Evolutionary conservation across 2,329 filamentous ascomycete species (phyloP), one percentile per base, ranked within the genome.

Genomic region (Macrophomina tecta): DNA sequence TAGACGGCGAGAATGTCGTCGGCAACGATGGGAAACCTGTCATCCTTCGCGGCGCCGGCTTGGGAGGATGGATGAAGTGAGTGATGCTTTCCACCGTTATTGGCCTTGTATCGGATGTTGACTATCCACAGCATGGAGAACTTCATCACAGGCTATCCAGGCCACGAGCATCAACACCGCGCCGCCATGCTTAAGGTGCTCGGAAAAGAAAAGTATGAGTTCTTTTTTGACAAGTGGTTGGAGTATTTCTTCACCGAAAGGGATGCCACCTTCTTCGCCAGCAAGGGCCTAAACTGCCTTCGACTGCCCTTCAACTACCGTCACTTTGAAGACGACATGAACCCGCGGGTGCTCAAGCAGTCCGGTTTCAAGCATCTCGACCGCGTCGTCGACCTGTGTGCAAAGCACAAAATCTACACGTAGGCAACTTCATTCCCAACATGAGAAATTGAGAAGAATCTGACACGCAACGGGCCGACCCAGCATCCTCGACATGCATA

Each of bases 101-200:
- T 12, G 7, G 18, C 7, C 23, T 38, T 18, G 45, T 52, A n/a
- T 23, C 28, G 36, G 58, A 63, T 9, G 16, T 12, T 11, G 23
- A 16, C n/a, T 18, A 3, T n/a, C 9, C 30, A 32, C 32, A 80
- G 77, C 66, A 86, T 86, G 84, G 85, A 87, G 74, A 88, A 88
- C 73, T 89, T 89, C 79, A 88, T 89, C 69, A 87, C 84, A 1
- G 87, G 87, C n/a, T 89, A 84, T 67, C 80, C 86, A 11, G 87
- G 85, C 18, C 84, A 87, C 61, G 87, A 89, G 72, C 80, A 80
- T 28, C 81, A 88, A 68, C 84, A 87, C 68, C 83, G 86, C 8
- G 81, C 81, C 2, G 82, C 85, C 1, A 82, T 89, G 76, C 77
- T 82, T 0, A 79, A 82, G 65, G 83, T 85, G 0, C 77, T 89